Base-by-base conservation (phyloP, 306 rosid genomes). In the Boehmeria nivea region DNA sequence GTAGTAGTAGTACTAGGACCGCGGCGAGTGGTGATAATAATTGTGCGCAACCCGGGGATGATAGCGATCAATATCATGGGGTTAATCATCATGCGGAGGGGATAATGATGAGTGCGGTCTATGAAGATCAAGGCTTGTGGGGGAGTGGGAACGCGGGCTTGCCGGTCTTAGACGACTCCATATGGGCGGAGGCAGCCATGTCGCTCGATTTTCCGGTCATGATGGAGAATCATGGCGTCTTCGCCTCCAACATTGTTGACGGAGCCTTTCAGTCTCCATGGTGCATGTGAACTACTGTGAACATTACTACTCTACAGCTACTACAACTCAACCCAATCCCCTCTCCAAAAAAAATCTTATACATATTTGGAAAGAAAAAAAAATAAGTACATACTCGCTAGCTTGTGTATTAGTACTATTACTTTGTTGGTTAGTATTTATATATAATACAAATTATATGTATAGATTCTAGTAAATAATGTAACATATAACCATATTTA, bases 171-270 rank as follows among this genome's bases (percentile, higher is more conserved):
- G 87, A 84, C 37, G 89, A 90, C 15, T 68, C 88, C 0, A 63
- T 87, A 2, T 90, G 91, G 95, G 62, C 71, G 1, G 95, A 90
- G 67, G 94, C 88, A 1, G 79, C 82, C 22, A 70, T 82, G 87
- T 76, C 94, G 5, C 25, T 84, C 0, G 88, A 87, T 63, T 71
- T 72, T 36, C 85, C 95, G 2, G 27, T 66, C 9, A 40, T 40
- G 45, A 45, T 74, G 69, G 72, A 66, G 14, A 68, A 67, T 39
- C 48, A 50, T 0, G 71, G 66, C 7, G 21, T 44, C 21, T 77
- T 67, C 52, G 43, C 33, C 0, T 62, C 55, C 14, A 71, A 71
- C 59, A 45, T 75, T 25, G 65, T 50, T 1, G 83, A 87, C n/a
- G 89, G 81, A 40, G 8, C 83, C 5, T 2, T 65, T 36, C 85